These are phyloP conservation scores for Eucalyptus sp. DNA, from an alignment of 345 rosid species.

Conservation along the genomic window DNA sequence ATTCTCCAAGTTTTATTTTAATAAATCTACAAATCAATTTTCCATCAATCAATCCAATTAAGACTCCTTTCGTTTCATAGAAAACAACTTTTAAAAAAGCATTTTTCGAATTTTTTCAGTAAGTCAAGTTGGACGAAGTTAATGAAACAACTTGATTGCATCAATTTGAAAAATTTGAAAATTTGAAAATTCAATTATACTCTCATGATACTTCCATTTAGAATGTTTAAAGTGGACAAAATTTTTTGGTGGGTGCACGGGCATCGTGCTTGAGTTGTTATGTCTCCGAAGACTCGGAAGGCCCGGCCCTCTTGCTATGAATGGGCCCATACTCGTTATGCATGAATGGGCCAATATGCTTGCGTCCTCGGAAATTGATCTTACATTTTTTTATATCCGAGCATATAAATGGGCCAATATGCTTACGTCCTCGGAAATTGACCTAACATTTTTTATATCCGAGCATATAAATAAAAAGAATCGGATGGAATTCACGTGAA, in stretches of 20 bases:
- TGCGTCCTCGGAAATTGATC: background rate
- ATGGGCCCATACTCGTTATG: background rate
- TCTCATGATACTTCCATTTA: too few relatives aligned
- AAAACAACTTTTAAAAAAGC: too few relatives aligned
- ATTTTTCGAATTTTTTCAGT: fast-evolving
- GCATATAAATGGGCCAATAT: too few relatives aligned
- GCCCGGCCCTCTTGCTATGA: background rate
- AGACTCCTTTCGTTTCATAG: too few relatives aligned
- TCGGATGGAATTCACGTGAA: background rate
- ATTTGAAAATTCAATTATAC: too few relatives aligned
- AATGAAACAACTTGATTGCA: background rate
- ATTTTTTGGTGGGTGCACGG: background rate
- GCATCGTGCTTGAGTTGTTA: background rate
- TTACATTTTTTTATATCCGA: background rate
- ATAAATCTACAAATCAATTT: too few relatives aligned
- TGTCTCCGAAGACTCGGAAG: background rate
- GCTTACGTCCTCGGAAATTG: background rate
- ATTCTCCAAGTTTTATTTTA: too few relatives aligned
- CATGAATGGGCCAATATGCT: background rate
- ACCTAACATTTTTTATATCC: background rate
- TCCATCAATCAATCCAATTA: too few relatives aligned
- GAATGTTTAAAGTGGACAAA: background rate
- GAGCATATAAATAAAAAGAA: background rate
- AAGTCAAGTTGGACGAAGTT: fast-evolving
- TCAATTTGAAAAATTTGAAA: fast-evolving